Conservation (phyloP, 192 early-diverging fungal species). For the Dissophora globulifera region DNA sequence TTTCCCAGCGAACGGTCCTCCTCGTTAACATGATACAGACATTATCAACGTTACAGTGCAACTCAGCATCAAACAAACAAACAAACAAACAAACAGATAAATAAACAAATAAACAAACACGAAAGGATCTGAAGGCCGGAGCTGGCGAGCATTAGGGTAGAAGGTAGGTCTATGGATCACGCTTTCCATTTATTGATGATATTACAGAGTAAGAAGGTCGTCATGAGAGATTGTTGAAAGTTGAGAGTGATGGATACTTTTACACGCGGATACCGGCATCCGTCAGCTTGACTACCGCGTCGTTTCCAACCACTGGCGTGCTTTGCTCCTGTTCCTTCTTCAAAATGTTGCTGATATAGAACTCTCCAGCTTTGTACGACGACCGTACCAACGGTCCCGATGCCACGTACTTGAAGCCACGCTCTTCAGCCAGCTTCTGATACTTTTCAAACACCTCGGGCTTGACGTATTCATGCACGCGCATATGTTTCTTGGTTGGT, state of each 20-base stretch:
- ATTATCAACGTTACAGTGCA: too few relatives aligned
- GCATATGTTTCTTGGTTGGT: slow-evolving; percentile 99
- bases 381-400: slow-evolving; percentile 94
- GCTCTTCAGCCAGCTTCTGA: slow-evolving; percentile 76
- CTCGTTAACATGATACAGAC: too few relatives aligned
- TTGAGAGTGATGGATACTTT: background rate
- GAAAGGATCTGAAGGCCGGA: too few relatives aligned
- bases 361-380: slow-evolving; percentile 97
- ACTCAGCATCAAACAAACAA: too few relatives aligned
- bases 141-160: too few relatives aligned
- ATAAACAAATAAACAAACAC: too few relatives aligned
- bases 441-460: slow-evolving; percentile 94
- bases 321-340: slow-evolving; percentile 56
- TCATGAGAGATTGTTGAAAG: too few relatives aligned
- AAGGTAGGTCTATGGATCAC: too few relatives aligned
- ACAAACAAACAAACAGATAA: too few relatives aligned
- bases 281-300: slow-evolving; percentile 46
- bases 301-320: slow-evolving; percentile 33
- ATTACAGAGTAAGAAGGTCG: too few relatives aligned
- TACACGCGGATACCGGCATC: slow-evolving; percentile 42
- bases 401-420: slow-evolving; percentile 97
- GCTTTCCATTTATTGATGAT: too few relatives aligned
- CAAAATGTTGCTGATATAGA: slow-evolving; percentile 92
- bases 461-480: slow-evolving; percentile 93
- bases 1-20: too few relatives aligned